Conservation (phyloP, 768 basidiomycete genomes). For the Neoboletus brunneissimus region DNA sequence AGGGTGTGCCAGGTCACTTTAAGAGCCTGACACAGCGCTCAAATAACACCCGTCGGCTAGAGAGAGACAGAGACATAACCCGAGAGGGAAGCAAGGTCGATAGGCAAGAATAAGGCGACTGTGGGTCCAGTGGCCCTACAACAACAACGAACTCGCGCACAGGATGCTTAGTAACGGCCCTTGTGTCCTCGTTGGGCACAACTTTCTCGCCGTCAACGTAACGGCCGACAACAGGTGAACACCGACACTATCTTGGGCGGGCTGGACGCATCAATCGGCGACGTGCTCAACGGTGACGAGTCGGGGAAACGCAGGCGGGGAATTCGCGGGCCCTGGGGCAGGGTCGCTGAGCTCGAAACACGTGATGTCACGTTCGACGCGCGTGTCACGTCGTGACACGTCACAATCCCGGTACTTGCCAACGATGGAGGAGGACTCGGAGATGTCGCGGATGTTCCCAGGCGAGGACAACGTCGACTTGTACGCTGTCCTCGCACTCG, state of each 20-base stretch:
- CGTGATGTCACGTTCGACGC: conserved; percentile 1
- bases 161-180: neutral
- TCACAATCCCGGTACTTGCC: neutral
- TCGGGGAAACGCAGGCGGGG: too few relatives aligned
- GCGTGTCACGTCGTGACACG: conserved; percentile 4
- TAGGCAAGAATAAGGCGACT: conserved; percentile 4
- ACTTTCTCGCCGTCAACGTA: neutral
- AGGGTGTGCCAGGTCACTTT: neutral
- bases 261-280: neutral
- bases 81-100: conserved; percentile 1
- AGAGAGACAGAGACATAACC: neutral
- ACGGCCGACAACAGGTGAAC: neutral
- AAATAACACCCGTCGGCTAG: neutral
- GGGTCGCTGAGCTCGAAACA: conserved; percentile 1
- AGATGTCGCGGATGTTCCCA: conserved; percentile 70
- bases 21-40: neutral
- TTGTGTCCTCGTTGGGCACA: conserved; percentile 4
- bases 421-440: conserved; percentile 69
- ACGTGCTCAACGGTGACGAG: neutral
- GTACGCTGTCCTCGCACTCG: conserved; percentile 67
- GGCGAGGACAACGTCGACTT: conserved; percentile 70
- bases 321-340: neutral
- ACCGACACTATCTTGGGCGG: neutral
- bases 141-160: neutral
- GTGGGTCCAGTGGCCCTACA: neutral